Base-by-base conservation (phyloP, 768 basidiomycete species). In the Mycena filopes region DNA sequence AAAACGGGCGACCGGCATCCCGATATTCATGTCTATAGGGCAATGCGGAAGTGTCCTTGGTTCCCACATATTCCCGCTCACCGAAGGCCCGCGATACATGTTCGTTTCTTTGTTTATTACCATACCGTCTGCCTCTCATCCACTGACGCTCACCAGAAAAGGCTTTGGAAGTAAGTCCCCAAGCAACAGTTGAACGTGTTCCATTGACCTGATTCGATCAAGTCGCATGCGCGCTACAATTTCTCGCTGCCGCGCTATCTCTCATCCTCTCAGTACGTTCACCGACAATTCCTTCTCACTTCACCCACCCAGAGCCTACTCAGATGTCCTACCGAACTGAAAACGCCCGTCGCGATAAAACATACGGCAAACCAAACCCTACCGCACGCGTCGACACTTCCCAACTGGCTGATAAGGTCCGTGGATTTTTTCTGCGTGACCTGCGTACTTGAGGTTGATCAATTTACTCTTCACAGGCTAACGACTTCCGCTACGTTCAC, bases 11-110 rank as follows among this genome's bases (percentile, higher is more conserved):
- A 86, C 90, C 0, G 91, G 91, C 0, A 89, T 92, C 33, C 90
- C 90, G 11, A 83, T 91, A 77, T 92, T 92, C 72, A 92, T 92
- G 87, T 84, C 89, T 13, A 91, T 93, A 40, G 92, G 92, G 0
- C 92, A 93, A 72, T 87, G 90, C 54, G 92, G 91, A 15, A 90
- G 90, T 65, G 77, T 92, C 49, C 80, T 91, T n/a, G 91, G 90
- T n/a, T 84, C 90, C 0, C 90, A 92, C 63, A 78, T 93, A 15
- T 93, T 87, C 75, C 92, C 91, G 0, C 77, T 82, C 18, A 80
- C 82, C 0, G 86, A 92, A 41, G 86, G 86, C 0, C 92, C 92
- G 1, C 77, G 77, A 41, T 93, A 92, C 67, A 84, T 84, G 91
- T 92, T 53, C 68, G 87, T 71, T 54, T 21, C 25, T 36, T 28